These are phyloP conservation scores for Monilinia laxa DNA, from an alignment of 2,329 filamentous ascomycete genomes.

Conservation along the genomic window DNA sequence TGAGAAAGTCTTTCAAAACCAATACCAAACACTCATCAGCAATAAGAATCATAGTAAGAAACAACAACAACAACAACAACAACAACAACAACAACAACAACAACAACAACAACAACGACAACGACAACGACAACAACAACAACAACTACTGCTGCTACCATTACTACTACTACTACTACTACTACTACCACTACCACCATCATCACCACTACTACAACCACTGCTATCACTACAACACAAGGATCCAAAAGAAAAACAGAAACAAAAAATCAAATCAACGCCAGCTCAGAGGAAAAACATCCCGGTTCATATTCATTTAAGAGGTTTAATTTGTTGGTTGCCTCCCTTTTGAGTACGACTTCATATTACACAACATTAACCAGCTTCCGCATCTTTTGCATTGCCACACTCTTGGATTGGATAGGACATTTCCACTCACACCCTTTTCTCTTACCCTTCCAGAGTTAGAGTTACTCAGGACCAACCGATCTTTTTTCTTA, in stretches of 20 bases:
- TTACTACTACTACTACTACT: too few species aligned
- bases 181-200: too few species aligned
- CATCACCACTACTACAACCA: too few species aligned
- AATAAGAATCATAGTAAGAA: too few species aligned
- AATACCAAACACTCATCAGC: neutral
- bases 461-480: slow-evolving; percentile 26
- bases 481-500: slow-evolving; percentile 15
- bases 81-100: too few species aligned
- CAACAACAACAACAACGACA: neutral
- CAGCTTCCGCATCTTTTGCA: slow-evolving; percentile 10
- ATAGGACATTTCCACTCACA: slow-evolving; percentile 14
- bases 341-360: slow-evolving; percentile 8
- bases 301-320: slow-evolving; percentile 27
- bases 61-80: neutral
- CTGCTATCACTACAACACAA: too few species aligned
- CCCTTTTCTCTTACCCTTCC: slow-evolving; percentile 1
- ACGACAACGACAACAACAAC: neutral
- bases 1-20: neutral
- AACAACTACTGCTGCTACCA: too few species aligned
- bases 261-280: slow-evolving; percentile 5
- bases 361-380: slow-evolving; percentile 21
- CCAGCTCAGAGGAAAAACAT: slow-evolving; percentile 26
- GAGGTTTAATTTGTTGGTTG: slow-evolving; percentile 30
- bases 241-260: neutral
- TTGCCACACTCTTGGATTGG: slow-evolving; percentile 33